Conservation (phyloP, 176 grass and related monocot species). For the Aegilops umbellulata region DNA sequence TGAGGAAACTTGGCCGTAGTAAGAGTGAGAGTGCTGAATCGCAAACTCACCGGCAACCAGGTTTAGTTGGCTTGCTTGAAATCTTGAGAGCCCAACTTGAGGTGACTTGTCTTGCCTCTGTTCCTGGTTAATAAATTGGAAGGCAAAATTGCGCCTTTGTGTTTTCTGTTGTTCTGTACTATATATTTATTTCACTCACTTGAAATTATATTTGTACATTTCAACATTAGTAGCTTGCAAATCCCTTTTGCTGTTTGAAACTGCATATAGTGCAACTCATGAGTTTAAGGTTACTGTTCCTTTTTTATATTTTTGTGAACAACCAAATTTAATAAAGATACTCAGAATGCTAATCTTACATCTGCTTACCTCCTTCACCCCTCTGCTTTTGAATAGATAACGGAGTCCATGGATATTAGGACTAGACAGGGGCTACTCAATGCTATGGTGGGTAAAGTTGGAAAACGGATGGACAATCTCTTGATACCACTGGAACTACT, state of each 20-base stretch:
- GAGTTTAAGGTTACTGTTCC: slow-evolving; percentile 19
- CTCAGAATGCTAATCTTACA: slow-evolving; percentile 29
- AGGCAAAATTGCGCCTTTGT: not conserved
- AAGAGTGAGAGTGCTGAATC: slow-evolving; percentile 68
- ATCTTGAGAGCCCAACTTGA: slow-evolving; percentile 93
- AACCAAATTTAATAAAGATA: not conserved
- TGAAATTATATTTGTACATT: slow-evolving; percentile 4
- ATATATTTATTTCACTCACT: not conserved
- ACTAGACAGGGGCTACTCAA: slow-evolving; percentile 95
- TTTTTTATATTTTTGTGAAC: slow-evolving; percentile 20
- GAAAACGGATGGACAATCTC: slow-evolving; percentile 97
- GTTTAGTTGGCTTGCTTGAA: slow-evolving; percentile 91
- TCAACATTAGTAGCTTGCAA: not conserved
- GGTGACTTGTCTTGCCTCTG: slow-evolving; percentile 45
- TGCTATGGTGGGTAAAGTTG: slow-evolving; percentile 92
- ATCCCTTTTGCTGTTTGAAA: slow-evolving; percentile 17
- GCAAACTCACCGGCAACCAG: slow-evolving; percentile 63
- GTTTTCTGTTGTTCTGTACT: slow-evolving; percentile 11
- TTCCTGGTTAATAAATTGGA: slow-evolving; percentile 21
- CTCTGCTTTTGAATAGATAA: slow-evolving; percentile 60
- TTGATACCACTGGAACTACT: slow-evolving; percentile 95
- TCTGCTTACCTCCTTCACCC: not conserved
- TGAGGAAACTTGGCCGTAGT: slow-evolving; percentile 85
- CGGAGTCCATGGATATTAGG: slow-evolving; percentile 96
- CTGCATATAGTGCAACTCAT: not conserved